Evolutionary conservation across 2,329 filamentous ascomycete genomes (phyloP), one percentile per base, ranked within the genome.

Genomic region (Botryotinia calthae): DNA sequence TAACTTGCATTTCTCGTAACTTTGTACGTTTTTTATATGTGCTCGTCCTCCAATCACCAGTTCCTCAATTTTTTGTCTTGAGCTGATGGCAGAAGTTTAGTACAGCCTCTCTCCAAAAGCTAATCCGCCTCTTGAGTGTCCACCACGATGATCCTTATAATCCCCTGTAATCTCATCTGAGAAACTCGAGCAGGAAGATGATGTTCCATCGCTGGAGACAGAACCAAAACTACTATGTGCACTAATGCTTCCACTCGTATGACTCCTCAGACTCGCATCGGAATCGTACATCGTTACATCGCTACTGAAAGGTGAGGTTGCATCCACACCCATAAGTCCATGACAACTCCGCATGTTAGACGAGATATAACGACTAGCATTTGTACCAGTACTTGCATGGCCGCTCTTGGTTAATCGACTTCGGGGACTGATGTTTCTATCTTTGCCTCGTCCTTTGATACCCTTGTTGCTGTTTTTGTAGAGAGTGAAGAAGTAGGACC

Each of bases 381-480:
- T 42, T 16, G 69, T 66, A 7, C 69, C 56, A 7, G 28, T 25
- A 9, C 56, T 62, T 4, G 22, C 31, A 37, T 44, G 65, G 14
- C 42, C 31, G 14, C 25, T 62, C n/a, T 18, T 71, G 8, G 37
- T 54, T 40, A 46, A 54, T 37, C 59, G 69, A 62, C 28, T 42
- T 68, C 70, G 74, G 5, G 75, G 69, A 25, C 76, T 81, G 71
- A 94, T 91, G 73, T 89, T 90, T 72, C 93, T 87, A 77, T 95
- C 93, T 81, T 95, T 96, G 61, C 96, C 96, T 63, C 96, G 90
- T 18, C 96, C 96, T 83, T 98, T 98, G 85, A 98, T 98, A 1
- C 96, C 96, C 82, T 97, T 97, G 87, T 98, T 98, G 83, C 92
- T 95, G 83, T 98, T 97, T 85, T 97, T 97, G 87, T 97, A 98